Conservation (phyloP, 2,329 filamentous ascomycete genomes). For the Pyrenochaeta sp. region DNA sequence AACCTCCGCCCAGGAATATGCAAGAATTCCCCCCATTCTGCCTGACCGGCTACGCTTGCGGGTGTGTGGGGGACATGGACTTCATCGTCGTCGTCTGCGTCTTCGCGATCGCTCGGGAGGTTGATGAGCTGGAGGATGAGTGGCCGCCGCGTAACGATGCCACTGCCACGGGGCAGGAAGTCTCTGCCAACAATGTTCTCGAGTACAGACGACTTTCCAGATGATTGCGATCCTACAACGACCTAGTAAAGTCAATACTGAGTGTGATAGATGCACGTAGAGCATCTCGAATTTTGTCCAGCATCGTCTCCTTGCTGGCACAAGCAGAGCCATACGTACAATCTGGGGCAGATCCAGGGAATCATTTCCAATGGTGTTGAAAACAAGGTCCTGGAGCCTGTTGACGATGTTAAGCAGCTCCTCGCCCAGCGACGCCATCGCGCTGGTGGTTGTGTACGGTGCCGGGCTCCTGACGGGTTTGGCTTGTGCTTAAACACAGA, state of each 20-base stretch:
- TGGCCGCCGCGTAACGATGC: constrained; percentile 93
- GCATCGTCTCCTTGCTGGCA: constrained; percentile 15
- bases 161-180: constrained; percentile 94
- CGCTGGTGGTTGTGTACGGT: constrained; percentile 32
- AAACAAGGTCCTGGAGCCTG: constrained; percentile 97
- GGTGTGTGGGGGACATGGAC: constrained; percentile 77
- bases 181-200: constrained; percentile 99
- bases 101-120: constrained; percentile 76
- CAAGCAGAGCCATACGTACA: constrained; percentile 73
- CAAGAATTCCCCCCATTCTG: constrained; percentile 94
- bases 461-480: constrained; percentile 29
- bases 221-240: constrained; percentile 97
- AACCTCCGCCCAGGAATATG: constrained; percentile 90
- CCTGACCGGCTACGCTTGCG: constrained; percentile 72
- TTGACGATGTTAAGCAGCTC: constrained; percentile 96
- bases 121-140: constrained; percentile 99
- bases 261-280: background rate
- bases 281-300: constrained; percentile 15
- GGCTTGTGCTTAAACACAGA: constrained; percentile 35
- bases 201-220: constrained; percentile 96
- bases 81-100: constrained; percentile 72
- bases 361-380: constrained; percentile 99
- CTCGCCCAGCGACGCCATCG: constrained; percentile 93
- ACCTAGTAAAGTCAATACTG: constrained; percentile 67
- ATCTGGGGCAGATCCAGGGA: constrained; percentile 97